phyloP scores from a whole-genome alignment of 352 stramenopile species.

The Blastocystis sp. region DNA sequence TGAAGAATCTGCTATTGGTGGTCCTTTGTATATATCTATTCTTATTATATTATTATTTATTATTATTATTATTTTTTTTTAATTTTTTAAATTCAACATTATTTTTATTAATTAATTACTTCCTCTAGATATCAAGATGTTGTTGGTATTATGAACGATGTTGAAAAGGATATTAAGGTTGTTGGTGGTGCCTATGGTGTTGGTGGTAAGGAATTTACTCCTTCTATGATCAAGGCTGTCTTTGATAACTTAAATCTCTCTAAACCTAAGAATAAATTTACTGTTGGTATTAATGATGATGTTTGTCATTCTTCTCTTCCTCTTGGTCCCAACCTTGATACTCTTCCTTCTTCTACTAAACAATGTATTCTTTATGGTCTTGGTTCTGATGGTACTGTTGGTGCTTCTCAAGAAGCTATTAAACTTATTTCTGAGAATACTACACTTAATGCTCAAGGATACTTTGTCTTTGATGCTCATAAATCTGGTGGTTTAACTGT shows the following conservation, averaged over 20 bases:
- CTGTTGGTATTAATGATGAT: constrained; percentile 59
- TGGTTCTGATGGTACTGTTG: constrained; percentile 52
- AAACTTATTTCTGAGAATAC: constrained; percentile 49
- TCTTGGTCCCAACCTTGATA: constrained; percentile 46
- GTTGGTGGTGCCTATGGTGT: constrained; percentile 53
- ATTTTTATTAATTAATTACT: no score
- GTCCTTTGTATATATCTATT: constrained; percentile 53
- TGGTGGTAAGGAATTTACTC: constrained; percentile 50
- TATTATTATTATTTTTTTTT: no score
- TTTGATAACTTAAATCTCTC: constrained; percentile 48
- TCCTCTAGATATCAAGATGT: no score
- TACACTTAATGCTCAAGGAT: constrained; percentile 48
- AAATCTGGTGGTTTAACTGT: constrained; percentile 50
- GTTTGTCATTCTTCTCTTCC: constrained; percentile 47
- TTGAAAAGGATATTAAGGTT: constrained; percentile 44
- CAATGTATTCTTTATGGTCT: constrained; percentile 70
- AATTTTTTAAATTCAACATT: no score
- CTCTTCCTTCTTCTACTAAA: constrained; percentile 49
- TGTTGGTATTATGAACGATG: constrained; percentile 52
- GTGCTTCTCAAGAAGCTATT: constrained; percentile 47
- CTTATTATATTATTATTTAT: no score
- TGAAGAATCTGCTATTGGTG: constrained; percentile 52
- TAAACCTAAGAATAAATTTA: constrained; percentile 49
- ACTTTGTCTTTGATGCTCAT: constrained; percentile 52
- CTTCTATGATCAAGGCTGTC: constrained; percentile 52